Evolutionary conservation across 78 protist species (phyloP).

Genomic region (Protostelium mycophagum): DNA sequence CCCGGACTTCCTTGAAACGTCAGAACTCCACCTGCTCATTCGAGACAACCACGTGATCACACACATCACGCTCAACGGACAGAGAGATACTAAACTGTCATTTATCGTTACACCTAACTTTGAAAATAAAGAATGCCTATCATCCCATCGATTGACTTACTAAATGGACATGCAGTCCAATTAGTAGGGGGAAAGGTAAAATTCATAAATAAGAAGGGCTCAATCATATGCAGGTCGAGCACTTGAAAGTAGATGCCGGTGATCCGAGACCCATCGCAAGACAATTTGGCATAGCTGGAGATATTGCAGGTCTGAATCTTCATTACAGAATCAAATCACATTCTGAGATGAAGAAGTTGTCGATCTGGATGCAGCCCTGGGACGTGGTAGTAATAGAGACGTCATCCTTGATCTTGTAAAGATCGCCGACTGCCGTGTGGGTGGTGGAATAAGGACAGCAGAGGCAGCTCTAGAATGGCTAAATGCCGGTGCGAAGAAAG

Average conservation of each 20-base stretch:
- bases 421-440: background rate
- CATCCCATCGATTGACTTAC: background rate
- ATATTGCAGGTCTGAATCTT: constrained; percentile 3
- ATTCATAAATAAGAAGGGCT: too few species aligned
- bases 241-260: constrained; percentile 1
- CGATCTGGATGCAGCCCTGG: constrained; percentile 11
- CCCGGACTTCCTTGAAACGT: background rate
- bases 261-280: constrained; percentile 2
- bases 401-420: background rate
- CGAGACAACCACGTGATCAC: background rate
- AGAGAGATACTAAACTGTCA: background rate
- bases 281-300: background rate
- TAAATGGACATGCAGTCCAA: background rate
- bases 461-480: constrained; percentile 4
- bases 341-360: background rate
- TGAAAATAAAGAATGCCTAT: background rate
- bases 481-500: background rate
- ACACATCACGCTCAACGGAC: background rate
- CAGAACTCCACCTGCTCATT: background rate
- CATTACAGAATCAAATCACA: background rate
- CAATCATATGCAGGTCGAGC: background rate
- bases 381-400: background rate
- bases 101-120: background rate
- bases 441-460: constrained; percentile 11
- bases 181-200: background rate